These are phyloP conservation scores for Zymoseptoria crescenta DNA, from an alignment of 2,329 filamentous ascomycete genomes.

Conservation along the genomic window DNA sequence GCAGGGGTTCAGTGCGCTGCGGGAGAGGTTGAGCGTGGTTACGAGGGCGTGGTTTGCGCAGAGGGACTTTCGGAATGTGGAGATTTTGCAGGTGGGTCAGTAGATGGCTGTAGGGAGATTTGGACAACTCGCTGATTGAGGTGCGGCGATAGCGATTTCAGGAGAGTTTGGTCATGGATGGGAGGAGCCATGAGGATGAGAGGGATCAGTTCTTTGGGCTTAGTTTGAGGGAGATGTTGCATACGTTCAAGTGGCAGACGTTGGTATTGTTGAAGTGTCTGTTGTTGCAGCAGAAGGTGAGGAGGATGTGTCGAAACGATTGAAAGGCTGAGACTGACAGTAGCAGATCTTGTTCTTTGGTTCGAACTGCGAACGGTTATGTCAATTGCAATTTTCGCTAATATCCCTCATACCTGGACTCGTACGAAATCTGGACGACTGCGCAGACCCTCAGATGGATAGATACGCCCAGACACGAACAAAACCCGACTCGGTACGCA, in stretches of 20 bases:
- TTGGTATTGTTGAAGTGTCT: constrained; percentile 90
- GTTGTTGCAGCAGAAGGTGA: constrained; percentile 86
- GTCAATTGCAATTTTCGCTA: constrained; percentile 97
- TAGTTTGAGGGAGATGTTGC: constrained; percentile 64
- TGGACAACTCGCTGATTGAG: constrained; percentile 8
- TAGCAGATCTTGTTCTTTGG: constrained; percentile 96
- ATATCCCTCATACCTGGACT: constrained; percentile 92
- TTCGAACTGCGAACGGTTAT: constrained; percentile 87
- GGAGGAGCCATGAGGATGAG: constrained; percentile 59
- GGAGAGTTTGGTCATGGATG: constrained; percentile 63
- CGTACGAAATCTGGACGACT: constrained; percentile 85
- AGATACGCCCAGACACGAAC: constrained; percentile 66
- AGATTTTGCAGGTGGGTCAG: constrained; percentile 61
- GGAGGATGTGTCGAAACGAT: constrained; percentile 55
- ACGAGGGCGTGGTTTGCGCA: constrained; percentile 96
- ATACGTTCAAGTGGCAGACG: constrained; percentile 92
- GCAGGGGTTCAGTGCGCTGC: constrained; percentile 80
- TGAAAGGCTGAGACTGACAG: constrained; percentile 6
- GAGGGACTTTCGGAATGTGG: constrained; percentile 82
- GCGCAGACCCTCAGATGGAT: constrained; percentile 87
- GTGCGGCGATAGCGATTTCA: constrained; percentile 60
- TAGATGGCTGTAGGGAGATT: constrained; percentile 4
- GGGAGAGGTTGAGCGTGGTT: constrained; percentile 82
- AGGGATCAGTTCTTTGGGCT: constrained; percentile 78
- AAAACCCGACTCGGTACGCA: constrained; percentile 76